phyloP scores from a whole-genome alignment of 192 early-diverging fungal genomes.

The Coemansia sp. region DNA sequence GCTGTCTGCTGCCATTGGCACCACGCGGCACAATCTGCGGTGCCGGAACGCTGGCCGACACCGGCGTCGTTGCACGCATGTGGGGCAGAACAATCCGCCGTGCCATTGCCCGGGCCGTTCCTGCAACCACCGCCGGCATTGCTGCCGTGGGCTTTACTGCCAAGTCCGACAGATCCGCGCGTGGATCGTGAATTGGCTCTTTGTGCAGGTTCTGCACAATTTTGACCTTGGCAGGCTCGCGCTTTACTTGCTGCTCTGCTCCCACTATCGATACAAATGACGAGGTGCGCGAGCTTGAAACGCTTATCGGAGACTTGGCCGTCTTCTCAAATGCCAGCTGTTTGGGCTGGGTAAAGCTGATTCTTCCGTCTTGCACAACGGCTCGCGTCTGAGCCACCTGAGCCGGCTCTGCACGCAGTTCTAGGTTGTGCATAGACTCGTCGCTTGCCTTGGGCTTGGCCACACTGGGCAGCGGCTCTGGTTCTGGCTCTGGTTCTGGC shows the following conservation, averaged over 20 bases:
- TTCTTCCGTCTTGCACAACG: slow-evolving; percentile 23
- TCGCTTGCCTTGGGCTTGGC: background rate
- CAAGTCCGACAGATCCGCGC: slow-evolving; percentile 37
- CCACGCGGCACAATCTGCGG: slow-evolving; percentile 24
- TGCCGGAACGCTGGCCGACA: slow-evolving; percentile 35
- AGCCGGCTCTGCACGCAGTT: background rate
- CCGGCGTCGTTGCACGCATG: slow-evolving; percentile 41
- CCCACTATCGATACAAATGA: slow-evolving; percentile 11
- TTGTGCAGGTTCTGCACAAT: slow-evolving; percentile 27
- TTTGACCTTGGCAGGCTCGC: slow-evolving; percentile 19
- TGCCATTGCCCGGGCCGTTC: slow-evolving; percentile 2
- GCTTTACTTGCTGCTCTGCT: background rate
- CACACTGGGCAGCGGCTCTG: background rate
- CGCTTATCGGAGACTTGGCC: background rate
- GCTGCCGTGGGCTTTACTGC: slow-evolving; percentile 1
- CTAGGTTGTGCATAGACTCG: background rate
- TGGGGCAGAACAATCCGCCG: slow-evolving; percentile 32
- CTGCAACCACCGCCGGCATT: slow-evolving; percentile 3
- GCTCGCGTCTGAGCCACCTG: slow-evolving; percentile 3
- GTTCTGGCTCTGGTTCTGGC: background rate
- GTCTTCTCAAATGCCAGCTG: slow-evolving; percentile 16
- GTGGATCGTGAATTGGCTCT: slow-evolving; percentile 40
- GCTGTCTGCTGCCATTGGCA: background rate
- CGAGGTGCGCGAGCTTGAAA: background rate
- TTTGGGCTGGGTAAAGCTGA: slow-evolving; percentile 35